A percentile compares a stretch with the other conserved stretches of the same genome.
These are phyloP conservation scores for Solanum phureja DNA, from an alignment of 257 asterid genomes.

Conservation along the genomic window DNA sequence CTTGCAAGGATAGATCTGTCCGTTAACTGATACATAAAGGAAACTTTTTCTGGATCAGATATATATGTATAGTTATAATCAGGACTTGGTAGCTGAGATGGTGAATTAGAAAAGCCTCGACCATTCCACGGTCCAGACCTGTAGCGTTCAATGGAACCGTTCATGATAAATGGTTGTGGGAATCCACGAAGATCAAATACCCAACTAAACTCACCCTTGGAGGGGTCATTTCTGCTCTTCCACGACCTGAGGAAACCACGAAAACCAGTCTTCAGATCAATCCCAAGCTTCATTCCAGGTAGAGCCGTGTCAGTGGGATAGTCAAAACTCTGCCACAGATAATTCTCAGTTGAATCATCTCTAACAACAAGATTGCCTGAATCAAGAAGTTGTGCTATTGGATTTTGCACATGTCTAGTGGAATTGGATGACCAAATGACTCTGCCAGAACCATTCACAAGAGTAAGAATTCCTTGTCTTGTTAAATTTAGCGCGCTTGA, in stretches of 20 bases:
- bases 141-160: neutral
- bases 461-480: slow-evolving; percentile 7
- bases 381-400: slow-evolving; percentile 18
- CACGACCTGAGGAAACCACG: slow-evolving; percentile 23
- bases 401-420: neutral
- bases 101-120: slow-evolving; percentile 5
- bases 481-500: slow-evolving; percentile 9
- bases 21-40: slow-evolving; percentile 8
- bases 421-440: slow-evolving; percentile 21
- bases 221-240: slow-evolving; percentile 25
- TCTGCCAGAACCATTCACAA: neutral
- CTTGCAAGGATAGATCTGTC: slow-evolving; percentile 23
- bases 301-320: slow-evolving; percentile 23
- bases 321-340: slow-evolving; percentile 37
- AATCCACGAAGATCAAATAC: slow-evolving; percentile 9
- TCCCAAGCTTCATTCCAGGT: slow-evolving; percentile 36
- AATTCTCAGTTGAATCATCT: neutral
- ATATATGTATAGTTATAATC: slow-evolving; percentile 10
- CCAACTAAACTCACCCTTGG: slow-evolving; percentile 12
- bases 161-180: slow-evolving; percentile 19
- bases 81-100: neutral
- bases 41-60: neutral
- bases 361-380: slow-evolving; percentile 26
- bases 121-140: slow-evolving; percentile 28
- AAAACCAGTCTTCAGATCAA: slow-evolving; percentile 12